phyloP scores from a whole-genome alignment of 129 eudicot genomes.

The Oenanthe sinensis region DNA sequence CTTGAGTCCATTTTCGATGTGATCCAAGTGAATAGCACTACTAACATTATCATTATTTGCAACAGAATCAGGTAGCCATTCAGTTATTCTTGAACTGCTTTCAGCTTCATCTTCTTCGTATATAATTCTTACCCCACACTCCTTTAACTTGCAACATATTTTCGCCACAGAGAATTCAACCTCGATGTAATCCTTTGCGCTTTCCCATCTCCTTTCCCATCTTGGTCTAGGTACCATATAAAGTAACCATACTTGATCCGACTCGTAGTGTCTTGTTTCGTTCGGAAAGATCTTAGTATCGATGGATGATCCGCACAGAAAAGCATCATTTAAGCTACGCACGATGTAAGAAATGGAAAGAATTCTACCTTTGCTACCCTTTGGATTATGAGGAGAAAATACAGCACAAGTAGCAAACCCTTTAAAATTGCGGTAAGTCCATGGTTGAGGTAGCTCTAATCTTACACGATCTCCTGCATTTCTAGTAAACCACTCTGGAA shows the following conservation, averaged over 20 bases:
- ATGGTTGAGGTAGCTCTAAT: slow-evolving; percentile 11
- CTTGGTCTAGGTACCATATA: background rate
- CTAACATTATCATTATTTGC: background rate
- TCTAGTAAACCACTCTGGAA: slow-evolving; percentile 16
- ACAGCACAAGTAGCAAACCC: slow-evolving; percentile 15
- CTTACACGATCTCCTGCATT: background rate
- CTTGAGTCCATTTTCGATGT: no score
- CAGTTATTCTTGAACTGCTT: no score
- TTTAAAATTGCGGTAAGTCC: slow-evolving; percentile 7
- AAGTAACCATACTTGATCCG: slow-evolving; percentile 8
- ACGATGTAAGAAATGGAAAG: background rate
- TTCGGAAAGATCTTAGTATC: background rate
- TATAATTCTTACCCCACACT: slow-evolving; percentile 1
- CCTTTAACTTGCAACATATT: background rate
- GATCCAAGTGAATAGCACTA: no score
- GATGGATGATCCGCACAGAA: background rate
- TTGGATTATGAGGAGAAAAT: slow-evolving; percentile 1
- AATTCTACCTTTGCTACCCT: slow-evolving; percentile 3
- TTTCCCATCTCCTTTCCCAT: slow-evolving; percentile 11
- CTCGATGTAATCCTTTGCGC: background rate
- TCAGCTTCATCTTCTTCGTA: background rate
- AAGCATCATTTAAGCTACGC: background rate
- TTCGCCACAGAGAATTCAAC: background rate
- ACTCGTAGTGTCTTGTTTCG: slow-evolving; percentile 1
- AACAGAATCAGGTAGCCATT: no score